Base-by-base conservation (phyloP, 2,329 filamentous ascomycete species). In the Ophioceras dolichostomum region DNA sequence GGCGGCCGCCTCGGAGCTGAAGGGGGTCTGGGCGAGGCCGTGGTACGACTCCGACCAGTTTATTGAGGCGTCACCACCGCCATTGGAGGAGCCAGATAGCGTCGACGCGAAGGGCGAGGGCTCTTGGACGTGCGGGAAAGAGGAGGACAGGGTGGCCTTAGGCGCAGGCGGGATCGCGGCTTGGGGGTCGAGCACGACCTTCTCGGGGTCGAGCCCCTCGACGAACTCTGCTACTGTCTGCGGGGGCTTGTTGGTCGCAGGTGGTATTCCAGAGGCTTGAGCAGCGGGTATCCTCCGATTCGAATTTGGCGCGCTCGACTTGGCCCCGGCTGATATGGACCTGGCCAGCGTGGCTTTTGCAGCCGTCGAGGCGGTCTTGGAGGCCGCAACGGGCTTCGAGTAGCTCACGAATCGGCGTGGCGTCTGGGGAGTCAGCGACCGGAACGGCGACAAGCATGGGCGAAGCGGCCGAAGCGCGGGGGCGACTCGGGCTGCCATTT, bases 31-130 rank as follows among this genome's bases (percentile, higher is more conserved):
- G 26, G 79, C 81, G 14, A 94, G 73, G 10, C 85, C 84, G 57
- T 89, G 78, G 65, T 80, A 94, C 12, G 84, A 93, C 34, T 72
- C 76, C 16, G 80, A 76, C 88, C 88, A 94, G 68, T 94, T 81
- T 42, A 76, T 62, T 27, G 39, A 41, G 26, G 42, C 41, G 8
- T 39, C 27, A 20, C 41, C 34, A 33, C 45, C 39, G 7, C 37
- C 29, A 19, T 36, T 28, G 16, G 40, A 34, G 21, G 39, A 39
- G 39, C 24, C 27, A 28, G 45, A 42, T n/a, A 49, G 45, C 17
- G 39, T 28, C 20, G 47, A 42, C 32, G 53, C 50, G 27, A 59
- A 54, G 39, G 57, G 57, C 26, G 54, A 45, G 12, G 56, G 52
- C n/a, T n/a, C n/a, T n/a, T n/a, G n/a, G n/a, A n/a, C n/a, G n/a